Evolutionary conservation across 2,329 filamentous ascomycete genomes (phyloP), one percentile per base, ranked within the genome.

Genomic region (Aspergillus ochraceoroseus): DNA sequence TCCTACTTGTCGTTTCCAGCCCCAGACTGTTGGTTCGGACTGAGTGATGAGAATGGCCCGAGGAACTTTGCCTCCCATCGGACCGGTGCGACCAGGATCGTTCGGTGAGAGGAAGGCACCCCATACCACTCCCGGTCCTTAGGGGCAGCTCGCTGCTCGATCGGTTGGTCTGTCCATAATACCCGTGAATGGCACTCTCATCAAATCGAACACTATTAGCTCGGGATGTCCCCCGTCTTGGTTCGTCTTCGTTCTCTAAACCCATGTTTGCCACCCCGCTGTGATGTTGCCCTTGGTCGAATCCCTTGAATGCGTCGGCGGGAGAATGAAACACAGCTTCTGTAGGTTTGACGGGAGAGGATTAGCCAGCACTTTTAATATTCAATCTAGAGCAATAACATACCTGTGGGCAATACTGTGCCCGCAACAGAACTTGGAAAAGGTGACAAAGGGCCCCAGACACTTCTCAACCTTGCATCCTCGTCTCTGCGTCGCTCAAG

Each of bases 181-280:
- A 88, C 32, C 87, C 85, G 55, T 95, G 88, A 54, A 95, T 80
- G 9, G 90, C 89, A 58, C 87, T 95, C 62, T 96, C 90, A 59
- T 96, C 92, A 57, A 98, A 98, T 25, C 92, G 85, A 53, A 98
- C 92, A 59, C 92, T 96, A 62, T 96, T 96, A 32, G 92, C 90
- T 54, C 92, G 79, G 12, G 92, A 98, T 12, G 87, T 84, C 13
- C 86, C 87, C 38, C 92, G 87, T 48, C 90, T 79, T 25, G 87
- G 80, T 42, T 87, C 82, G 20, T 96, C 88, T 47, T 95, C 89
- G 4, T 83, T 77, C 49, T 95, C 90, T 5, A 96, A 73, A 44
- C 89, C 86, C 43, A 95, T 75, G 38, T 85, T 87, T 36, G 82
- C 83, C 33, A 94, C 76, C 44, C 92, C 73, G 55, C 82, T 85